These are phyloP conservation scores for Paraphoma sp. DNA, from an alignment of 2,329 filamentous ascomycete species.

Conservation along the genomic window DNA sequence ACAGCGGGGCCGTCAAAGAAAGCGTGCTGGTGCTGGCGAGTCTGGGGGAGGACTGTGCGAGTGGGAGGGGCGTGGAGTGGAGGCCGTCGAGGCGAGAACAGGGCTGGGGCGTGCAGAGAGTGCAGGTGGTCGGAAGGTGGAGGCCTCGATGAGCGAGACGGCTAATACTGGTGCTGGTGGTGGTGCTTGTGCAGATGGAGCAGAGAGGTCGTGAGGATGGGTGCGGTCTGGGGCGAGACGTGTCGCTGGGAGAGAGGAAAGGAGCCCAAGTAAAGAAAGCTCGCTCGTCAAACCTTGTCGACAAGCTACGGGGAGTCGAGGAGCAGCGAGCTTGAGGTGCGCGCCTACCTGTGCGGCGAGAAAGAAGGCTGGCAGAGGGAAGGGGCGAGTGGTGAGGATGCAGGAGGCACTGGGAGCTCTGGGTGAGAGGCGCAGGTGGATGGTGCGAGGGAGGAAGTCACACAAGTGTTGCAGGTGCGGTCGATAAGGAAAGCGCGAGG, in stretches of 20 bases:
- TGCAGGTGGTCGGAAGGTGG: conserved; percentile 36
- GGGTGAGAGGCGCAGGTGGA: conserved; percentile 18
- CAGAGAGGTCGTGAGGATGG: conserved; percentile 35
- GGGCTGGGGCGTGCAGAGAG: conserved; percentile 42
- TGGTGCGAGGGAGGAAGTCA: conserved; percentile 24
- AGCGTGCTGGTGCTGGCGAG: conserved; percentile 83
- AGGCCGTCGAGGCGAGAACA: conserved; percentile 44
- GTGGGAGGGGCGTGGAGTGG: conserved; percentile 36
- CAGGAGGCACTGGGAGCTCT: conserved; percentile 25
- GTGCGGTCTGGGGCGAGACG: conserved; percentile 30
- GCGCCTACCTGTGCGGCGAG: conserved; percentile 25
- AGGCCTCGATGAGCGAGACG: conserved; percentile 34
- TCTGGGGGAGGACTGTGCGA: conserved; percentile 36
- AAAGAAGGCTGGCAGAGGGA: conserved; percentile 17
- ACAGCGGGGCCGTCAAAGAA: conserved; percentile 83
- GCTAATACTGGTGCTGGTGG: conserved; percentile 23
- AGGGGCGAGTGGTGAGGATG: conserved; percentile 20
- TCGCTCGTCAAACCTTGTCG: conserved; percentile 49
- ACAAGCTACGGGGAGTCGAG: conserved; percentile 35
- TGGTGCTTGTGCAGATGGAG: conserved; percentile 37
- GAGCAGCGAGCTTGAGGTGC: conserved; percentile 22
- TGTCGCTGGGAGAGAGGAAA: conserved; percentile 40
- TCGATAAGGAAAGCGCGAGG: conserved; percentile 24
- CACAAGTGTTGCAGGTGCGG: conserved; percentile 17
- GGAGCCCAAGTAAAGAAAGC: conserved; percentile 47